phyloP scores from a whole-genome alignment of 2,329 filamentous ascomycete species.

The Lizonia empirigonia region DNA sequence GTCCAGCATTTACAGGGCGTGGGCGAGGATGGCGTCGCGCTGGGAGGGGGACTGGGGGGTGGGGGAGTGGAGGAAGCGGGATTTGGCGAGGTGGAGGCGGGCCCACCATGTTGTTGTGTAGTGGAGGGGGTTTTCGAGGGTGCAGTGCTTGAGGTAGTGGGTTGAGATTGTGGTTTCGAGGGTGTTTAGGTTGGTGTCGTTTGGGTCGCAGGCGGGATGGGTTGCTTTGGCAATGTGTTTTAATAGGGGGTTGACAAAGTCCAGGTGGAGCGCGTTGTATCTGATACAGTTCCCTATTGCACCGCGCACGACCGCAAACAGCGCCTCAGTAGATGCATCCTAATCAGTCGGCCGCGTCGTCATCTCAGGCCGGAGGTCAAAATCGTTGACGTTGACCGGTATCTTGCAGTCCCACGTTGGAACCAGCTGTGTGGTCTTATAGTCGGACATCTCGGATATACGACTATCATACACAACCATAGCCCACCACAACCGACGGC shows the following conservation, averaged over 20 bases:
- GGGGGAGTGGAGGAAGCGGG: constrained; percentile 51
- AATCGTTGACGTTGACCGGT: constrained; percentile 61
- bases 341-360: constrained; percentile 48
- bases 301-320: constrained; percentile 57
- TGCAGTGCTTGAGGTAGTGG: constrained; percentile 46
- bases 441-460: constrained; percentile 59
- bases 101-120: constrained; percentile 56
- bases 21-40: constrained; percentile 34
- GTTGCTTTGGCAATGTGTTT: constrained; percentile 45
- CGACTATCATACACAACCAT: constrained; percentile 64
- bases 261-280: constrained; percentile 52
- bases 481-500: constrained; percentile 67
- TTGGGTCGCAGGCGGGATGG: constrained; percentile 19
- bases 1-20: constrained; percentile 52
- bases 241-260: constrained; percentile 54
- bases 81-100: constrained; percentile 56
- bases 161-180: constrained; percentile 50
- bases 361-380: constrained; percentile 51
- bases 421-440: constrained; percentile 57
- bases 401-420: constrained; percentile 55
- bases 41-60: constrained; percentile 26
- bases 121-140: constrained; percentile 37
- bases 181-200: constrained; percentile 34
- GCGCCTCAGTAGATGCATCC: constrained; percentile 59
- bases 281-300: constrained; percentile 53